Conservation (phyloP, 2,329 filamentous ascomycete species). For the Fusarium sp. region DNA sequence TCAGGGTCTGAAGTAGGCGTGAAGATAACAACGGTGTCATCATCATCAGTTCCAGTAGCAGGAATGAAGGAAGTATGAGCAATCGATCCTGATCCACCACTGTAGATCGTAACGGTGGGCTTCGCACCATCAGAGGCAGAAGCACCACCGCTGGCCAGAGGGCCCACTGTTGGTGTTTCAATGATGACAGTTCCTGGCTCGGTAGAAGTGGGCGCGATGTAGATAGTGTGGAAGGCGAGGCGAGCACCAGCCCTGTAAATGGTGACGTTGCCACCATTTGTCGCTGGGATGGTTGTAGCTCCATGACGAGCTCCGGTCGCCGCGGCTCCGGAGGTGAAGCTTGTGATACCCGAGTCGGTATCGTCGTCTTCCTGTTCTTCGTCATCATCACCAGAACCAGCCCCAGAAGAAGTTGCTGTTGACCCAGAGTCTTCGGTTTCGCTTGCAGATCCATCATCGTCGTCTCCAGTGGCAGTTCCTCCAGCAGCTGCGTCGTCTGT, state of each 20-base stretch:
- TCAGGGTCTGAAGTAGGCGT: not conserved
- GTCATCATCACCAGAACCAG: not conserved
- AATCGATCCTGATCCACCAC: not conserved
- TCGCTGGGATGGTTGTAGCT: not conserved
- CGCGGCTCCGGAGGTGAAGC: not conserved
- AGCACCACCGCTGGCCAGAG: not conserved
- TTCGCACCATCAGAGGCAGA: not conserved
- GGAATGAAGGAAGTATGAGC: not conserved
- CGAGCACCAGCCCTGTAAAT: slow-evolving; percentile 21
- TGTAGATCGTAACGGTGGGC: slow-evolving; percentile 14
- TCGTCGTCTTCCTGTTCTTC: not conserved
- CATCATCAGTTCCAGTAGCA: not conserved
- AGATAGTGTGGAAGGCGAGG: not conserved
- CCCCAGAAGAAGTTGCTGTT: not conserved
- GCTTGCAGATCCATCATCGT: not conserved
- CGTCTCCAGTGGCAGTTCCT: not conserved
- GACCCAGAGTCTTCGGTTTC: not conserved
- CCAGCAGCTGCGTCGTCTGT: not conserved
- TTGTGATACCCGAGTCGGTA: not conserved
- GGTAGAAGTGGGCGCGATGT: slow-evolving; percentile 1
- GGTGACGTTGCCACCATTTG: not conserved
- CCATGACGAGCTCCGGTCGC: not conserved
- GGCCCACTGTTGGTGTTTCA: slow-evolving; percentile 6
- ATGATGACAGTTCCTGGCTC: slow-evolving; percentile 17
- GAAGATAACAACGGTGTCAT: slow-evolving; percentile 8